Evolutionary conservation across 768 basidiomycete species (phyloP).

Genomic region (Hydnum rufescens): DNA sequence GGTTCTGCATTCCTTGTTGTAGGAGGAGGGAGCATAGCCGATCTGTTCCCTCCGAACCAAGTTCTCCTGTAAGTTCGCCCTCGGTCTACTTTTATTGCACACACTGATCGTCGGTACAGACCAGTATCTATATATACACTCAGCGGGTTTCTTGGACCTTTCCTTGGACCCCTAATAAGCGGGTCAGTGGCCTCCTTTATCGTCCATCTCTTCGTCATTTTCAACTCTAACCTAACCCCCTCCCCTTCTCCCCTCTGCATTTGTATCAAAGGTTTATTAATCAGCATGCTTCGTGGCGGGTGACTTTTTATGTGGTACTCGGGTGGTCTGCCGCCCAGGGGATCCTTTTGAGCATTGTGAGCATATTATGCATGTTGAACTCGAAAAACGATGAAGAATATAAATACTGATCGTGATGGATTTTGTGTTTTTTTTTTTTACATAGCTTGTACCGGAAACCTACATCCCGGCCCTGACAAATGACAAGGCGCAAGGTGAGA

Average conservation of each 20-base stretch:
- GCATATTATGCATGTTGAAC: slow-evolving; percentile 11
- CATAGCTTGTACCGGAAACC: slow-evolving; percentile 51
- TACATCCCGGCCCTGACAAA: slow-evolving; percentile 41
- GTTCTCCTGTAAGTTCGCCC: slow-evolving; percentile 18
- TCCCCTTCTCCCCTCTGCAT: neutral
- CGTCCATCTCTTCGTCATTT: too few species aligned
- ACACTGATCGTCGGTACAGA: slow-evolving; percentile 14
- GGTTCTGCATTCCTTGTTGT: slow-evolving; percentile 41
- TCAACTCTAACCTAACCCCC: neutral
- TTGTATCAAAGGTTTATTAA: neutral
- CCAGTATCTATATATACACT: slow-evolving; percentile 39
- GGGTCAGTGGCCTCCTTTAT: slow-evolving; percentile 35
- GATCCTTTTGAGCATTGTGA: slow-evolving; percentile 31
- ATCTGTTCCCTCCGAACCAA: slow-evolving; percentile 32
- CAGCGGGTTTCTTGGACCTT: slow-evolving; percentile 37
- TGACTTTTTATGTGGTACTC: slow-evolving; percentile 53
- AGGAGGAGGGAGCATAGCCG: slow-evolving; percentile 29
- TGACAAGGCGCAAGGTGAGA: slow-evolving; percentile 36
- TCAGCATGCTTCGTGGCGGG: slow-evolving; percentile 29
- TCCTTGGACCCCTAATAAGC: slow-evolving; percentile 35
- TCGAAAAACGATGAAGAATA: neutral
- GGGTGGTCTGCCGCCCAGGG: slow-evolving; percentile 48
- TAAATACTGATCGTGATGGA: too few species aligned
- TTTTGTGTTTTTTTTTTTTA: too few species aligned
- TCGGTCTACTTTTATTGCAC: neutral